Evolutionary conservation across 1,284 basidiomycete genomes (phyloP).

Genomic region (Ceratobasidium sp.): DNA sequence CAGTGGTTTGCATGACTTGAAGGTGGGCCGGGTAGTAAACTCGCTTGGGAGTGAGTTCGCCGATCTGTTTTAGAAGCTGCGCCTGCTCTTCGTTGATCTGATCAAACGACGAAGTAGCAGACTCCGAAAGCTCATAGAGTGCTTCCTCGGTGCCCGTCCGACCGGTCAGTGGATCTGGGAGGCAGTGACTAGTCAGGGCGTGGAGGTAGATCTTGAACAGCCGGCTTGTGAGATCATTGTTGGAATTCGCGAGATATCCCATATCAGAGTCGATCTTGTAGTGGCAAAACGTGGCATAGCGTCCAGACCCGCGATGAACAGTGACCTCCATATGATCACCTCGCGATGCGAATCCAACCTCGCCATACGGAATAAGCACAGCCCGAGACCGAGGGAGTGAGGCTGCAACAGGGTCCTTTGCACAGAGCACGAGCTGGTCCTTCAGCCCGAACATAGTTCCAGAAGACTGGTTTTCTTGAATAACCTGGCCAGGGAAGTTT

Average conservation of each 20-base stretch:
- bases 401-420: background rate
- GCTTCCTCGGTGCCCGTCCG: constrained; percentile 59
- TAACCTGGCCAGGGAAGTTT: constrained; percentile 45
- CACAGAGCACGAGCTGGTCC: constrained; percentile 43
- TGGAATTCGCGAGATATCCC: constrained; percentile 50
- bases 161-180: constrained; percentile 57
- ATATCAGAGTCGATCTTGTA: constrained; percentile 55
- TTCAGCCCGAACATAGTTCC: constrained; percentile 47
- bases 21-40: constrained; percentile 54
- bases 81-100: constrained; percentile 48
- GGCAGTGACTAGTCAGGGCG: constrained; percentile 54
- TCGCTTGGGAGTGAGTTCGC: constrained; percentile 50
- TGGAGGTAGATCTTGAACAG: constrained; percentile 58
- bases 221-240: constrained; percentile 49
- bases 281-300: constrained; percentile 41
- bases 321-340: constrained; percentile 39
- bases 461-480: constrained; percentile 46
- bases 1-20: constrained; percentile 52
- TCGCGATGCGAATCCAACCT: constrained; percentile 34
- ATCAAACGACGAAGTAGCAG: constrained; percentile 54
- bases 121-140: constrained; percentile 52
- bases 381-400: constrained; percentile 44
- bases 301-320: background rate
- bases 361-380: constrained; percentile 53
- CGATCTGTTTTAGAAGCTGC: constrained; percentile 51